A percentile compares a stretch with the other conserved stretches of the same genome.
Conservation (phyloP, 192 early-diverging fungal genomes). For the Thoreauomyces humboldtii region DNA sequence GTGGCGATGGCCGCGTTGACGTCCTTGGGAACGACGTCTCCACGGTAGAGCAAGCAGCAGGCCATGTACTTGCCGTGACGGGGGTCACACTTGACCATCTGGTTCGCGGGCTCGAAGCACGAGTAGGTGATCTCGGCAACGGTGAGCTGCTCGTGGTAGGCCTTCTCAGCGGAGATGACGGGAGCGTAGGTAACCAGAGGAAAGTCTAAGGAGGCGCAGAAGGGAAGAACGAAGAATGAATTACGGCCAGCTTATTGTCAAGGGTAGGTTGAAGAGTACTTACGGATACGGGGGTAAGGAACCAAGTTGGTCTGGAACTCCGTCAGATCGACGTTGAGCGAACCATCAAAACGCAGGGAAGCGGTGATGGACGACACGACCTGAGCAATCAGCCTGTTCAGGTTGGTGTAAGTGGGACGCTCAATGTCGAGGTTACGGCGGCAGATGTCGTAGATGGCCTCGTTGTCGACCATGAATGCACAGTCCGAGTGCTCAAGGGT, state of each 20-base stretch:
- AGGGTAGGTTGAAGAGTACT: too few relatives aligned
- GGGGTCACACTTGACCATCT: constrained; percentile 99
- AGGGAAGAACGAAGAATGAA: too few relatives aligned
- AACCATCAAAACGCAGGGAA: constrained; percentile 97
- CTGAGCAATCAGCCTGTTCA: constrained; percentile 97
- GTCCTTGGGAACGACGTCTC: constrained; percentile 98
- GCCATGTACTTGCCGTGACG: constrained; percentile 99
- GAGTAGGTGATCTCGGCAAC: constrained; percentile 95
- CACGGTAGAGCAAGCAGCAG: constrained; percentile 97
- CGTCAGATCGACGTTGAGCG: constrained; percentile 97
- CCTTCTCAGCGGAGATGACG: constrained; percentile 91
- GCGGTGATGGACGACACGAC: constrained; percentile 99
- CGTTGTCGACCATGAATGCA: constrained; percentile 99
- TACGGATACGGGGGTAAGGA: constrained; percentile 93
- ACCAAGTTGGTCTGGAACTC: constrained; percentile 99
- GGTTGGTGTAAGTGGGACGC: constrained; percentile 94
- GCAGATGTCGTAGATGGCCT: constrained; percentile 99
- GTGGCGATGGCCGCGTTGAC: constrained; percentile 85
- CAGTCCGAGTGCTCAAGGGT: constrained; percentile 98
- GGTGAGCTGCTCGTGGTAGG: constrained; percentile 93
- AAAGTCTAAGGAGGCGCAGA: constrained; percentile 82
- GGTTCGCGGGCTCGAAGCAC: constrained; percentile 97
- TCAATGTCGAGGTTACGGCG: constrained; percentile 95
- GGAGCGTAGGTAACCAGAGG: constrained; percentile 96
- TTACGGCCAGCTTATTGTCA: too few relatives aligned